Percentiles rank a stretch among this genome's conserved stretches.
phyloP scores from a whole-genome alignment of 1,284 basidiomycete species.

The Boletellus deceptivus region DNA sequence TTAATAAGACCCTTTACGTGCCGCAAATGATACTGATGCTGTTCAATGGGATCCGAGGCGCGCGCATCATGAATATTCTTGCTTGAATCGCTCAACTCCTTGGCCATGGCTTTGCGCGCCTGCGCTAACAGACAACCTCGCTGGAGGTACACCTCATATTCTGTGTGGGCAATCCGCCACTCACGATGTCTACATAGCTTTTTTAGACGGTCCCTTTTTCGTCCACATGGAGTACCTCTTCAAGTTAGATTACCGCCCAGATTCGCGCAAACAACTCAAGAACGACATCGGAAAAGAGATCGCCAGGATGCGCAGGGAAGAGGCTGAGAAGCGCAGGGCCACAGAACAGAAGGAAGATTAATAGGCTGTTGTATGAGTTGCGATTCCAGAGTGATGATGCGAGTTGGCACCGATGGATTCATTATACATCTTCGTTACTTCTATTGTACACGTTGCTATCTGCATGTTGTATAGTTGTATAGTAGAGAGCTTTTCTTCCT shows the following conservation, averaged over 20 bases:
- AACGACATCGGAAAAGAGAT: constrained; percentile 71
- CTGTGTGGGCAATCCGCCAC: constrained; percentile 2
- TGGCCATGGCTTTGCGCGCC: constrained; percentile 81
- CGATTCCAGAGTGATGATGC: too few relatives aligned
- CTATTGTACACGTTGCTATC: too few relatives aligned
- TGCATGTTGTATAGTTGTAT: too few relatives aligned
- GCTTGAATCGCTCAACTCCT: constrained; percentile 86
- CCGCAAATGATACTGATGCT: constrained; percentile 57
- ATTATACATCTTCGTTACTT: not conserved
- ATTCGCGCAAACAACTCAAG: constrained; percentile 67
- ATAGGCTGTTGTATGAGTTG: not conserved
- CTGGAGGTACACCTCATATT: constrained; percentile 62
- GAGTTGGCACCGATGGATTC: not conserved
- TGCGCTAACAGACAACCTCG: constrained; percentile 80
- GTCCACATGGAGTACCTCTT: constrained; percentile 87
- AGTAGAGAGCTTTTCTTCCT: too few relatives aligned
- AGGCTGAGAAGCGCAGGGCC: constrained; percentile 54
- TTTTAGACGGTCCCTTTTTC: constrained; percentile 91
- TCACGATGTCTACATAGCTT: constrained; percentile 46
- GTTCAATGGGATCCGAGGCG: constrained; percentile 48
- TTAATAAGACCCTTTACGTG: constrained; percentile 55
- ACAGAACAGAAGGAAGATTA: constrained; percentile 30
- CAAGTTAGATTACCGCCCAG: constrained; percentile 67
- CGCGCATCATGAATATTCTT: constrained; percentile 51
- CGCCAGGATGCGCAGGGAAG: constrained; percentile 54